Percentiles rank a stretch among this genome's conserved stretches.
phyloP scores from a whole-genome alignment of 1,284 basidiomycete species.

The Golubevia sp. region DNA sequence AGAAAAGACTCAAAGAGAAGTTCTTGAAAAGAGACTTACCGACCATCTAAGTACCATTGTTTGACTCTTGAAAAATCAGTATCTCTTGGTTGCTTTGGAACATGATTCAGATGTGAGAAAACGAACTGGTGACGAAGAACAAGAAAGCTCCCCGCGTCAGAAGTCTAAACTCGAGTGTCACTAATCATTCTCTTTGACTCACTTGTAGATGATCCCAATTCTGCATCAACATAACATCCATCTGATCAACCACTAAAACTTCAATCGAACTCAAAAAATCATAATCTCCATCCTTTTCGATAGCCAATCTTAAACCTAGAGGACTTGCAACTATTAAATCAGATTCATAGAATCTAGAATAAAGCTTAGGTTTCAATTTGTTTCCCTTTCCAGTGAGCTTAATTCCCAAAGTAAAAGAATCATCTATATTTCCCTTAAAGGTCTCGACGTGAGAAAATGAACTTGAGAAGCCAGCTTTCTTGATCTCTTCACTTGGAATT shows the following conservation, averaged over 20 bases:
- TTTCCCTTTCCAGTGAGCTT: conserved; percentile 89
- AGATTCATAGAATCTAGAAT: conserved; percentile 83
- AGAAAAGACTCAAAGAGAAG: background rate
- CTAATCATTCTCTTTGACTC: conserved; percentile 21
- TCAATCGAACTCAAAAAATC: conserved; percentile 95
- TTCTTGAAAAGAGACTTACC: conserved; percentile 67
- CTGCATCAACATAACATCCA: conserved; percentile 94
- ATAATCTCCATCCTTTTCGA: conserved; percentile 87
- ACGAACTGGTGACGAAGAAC: conserved; percentile 71
- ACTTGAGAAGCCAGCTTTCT: background rate
- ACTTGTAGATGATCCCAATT: conserved; percentile 98
- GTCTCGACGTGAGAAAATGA: conserved; percentile 75
- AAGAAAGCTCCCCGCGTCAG: background rate
- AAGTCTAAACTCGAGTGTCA: background rate
- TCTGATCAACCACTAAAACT: conserved; percentile 86
- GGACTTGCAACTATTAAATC: conserved; percentile 94
- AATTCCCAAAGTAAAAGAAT: conserved; percentile 88
- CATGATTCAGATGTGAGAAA: conserved; percentile 78
- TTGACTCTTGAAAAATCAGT: conserved; percentile 96
- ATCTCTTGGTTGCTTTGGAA: conserved; percentile 89
- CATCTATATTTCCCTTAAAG: conserved; percentile 96
- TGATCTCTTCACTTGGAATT: background rate
- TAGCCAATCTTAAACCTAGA: conserved; percentile 83
- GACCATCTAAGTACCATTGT: conserved; percentile 93
- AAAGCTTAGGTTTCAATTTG: conserved; percentile 68